Evolutionary conservation across 2,329 filamentous ascomycete species (phyloP), one percentile per base, ranked within the genome.

Genomic region (Xylariaceae sp.): DNA sequence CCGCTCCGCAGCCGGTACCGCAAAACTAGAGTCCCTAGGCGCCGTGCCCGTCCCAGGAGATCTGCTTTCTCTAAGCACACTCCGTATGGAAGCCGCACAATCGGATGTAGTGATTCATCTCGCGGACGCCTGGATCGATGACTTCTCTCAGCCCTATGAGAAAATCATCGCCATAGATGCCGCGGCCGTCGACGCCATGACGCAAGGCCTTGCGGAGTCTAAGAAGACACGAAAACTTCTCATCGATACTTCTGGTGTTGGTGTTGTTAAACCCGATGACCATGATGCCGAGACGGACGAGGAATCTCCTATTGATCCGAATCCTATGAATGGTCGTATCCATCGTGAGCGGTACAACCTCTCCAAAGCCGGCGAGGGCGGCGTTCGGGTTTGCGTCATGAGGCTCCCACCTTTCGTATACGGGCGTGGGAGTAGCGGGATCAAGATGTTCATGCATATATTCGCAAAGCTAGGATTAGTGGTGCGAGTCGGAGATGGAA

Each of bases 31-130:
- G n/a, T 56, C 55, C 2, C 64, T 73, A 3, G 74, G 75, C 41
- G 76, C 69, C 0, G 63, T 61, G 0, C 70, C 72, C 1, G 63
- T 75, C 3, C 70, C 72, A 32, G 76, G 75, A 1, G 69, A 73
- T 58, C 68, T 78, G 2, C 55, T 57, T 2, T 64, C 70, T 7
- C 66, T 72, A 40, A 70, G 73, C 27, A 58, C 73, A 2, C 67
- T 79, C 3, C 66, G 65, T 2, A 32, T 56, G 11, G 71, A 76
- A 58, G 68, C 69, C 46, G 57, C 67, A n/a, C 55, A 63, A 7
- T 73, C 74, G 4, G 74, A 78, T 52, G 62, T 68, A n/a, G 71
- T 78, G 5, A 62, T 78, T 3, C 72, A 74, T 56, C 67, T 78
- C 4, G 76, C 72, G 3, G 66, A 68, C 50, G 60, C 70, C 19